Evolutionary conservation across 2,329 filamentous ascomycete species (phyloP), one percentile per base, ranked within the genome.

Genomic region (Pseudocercospora crystallina): DNA sequence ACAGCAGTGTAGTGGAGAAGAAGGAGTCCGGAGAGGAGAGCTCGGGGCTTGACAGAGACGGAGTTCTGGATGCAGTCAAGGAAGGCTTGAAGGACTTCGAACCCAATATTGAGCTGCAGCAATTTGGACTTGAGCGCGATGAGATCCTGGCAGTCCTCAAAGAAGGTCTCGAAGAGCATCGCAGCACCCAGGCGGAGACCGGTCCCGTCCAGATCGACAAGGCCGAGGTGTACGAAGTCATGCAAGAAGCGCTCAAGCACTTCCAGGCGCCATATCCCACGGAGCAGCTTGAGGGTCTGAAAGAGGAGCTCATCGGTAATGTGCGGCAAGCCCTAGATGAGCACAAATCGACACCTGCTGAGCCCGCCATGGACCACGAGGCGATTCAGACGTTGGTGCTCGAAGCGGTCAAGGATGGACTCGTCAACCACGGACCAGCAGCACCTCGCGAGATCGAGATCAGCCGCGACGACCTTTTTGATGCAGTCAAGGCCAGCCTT

Each of bases 51-150:
- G 40, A 75, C 71, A 33, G 73, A 72, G 89, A 96, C 42, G 89
- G 95, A 51, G 89, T 97, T 32, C 80, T 97, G 2, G 81, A 87
- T 26, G 90, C 91, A 2, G 87, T 97, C 11, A 85, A 85, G 60
- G 90, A 96, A 61, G 92, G 91, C 1, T 95, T 90, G 83, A 92
- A 96, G 66, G 89, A 85, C 47, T 95, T 95, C 72, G 95, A 95
- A 71, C 92, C 92, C 1, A 90, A 96, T 62, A 90, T 96, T 43
- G 86, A 95, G 61, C 80, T 95, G 4, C 87, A 96, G 61, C 90
- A 95, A 62, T 87, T 95, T 56, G 92, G 91, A 2, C 76, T 97
- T 1, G 92, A 96, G 68, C 82, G 90, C 5, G 90, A 96, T 10
- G 92, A 97, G 65, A 87, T 97, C 41, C 76, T 97, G 11, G 84